phyloP scores from a whole-genome alignment of 495 filamentous ascomycete genomes.

The Penicillium pulvis region DNA sequence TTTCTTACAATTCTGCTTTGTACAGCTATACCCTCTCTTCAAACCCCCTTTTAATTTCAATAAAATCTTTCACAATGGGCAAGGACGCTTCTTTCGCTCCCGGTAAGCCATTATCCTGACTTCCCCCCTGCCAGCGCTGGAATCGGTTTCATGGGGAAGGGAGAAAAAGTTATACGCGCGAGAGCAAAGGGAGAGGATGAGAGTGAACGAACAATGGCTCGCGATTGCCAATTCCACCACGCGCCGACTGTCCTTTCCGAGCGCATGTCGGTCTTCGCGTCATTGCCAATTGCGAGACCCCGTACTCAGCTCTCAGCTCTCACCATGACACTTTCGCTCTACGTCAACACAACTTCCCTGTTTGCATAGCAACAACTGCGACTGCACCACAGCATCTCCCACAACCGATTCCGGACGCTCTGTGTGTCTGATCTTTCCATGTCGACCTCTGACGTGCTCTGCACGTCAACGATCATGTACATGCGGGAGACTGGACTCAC shows the following conservation, averaged over 20 bases:
- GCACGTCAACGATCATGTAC: conserved; percentile 25
- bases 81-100: conserved; percentile 47
- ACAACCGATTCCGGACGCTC: neutral
- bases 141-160: neutral
- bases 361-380: conserved; percentile 2
- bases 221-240: conserved; percentile 2
- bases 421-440: conserved; percentile 18
- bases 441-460: conserved; percentile 36
- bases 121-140: conserved; percentile 11
- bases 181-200: conserved; percentile 1
- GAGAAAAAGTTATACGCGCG: conserved; percentile 1
- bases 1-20: conserved; percentile 25
- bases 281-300: neutral
- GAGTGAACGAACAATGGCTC: neutral
- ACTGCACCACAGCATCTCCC: neutral
- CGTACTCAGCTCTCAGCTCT: neutral
- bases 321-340: neutral
- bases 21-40: conserved; percentile 37
- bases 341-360: neutral
- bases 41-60: conserved; percentile 19
- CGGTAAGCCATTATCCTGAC: conserved; percentile 35
- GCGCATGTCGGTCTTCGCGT: neutral
- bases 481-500: conserved; percentile 35
- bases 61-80: conserved; percentile 43
- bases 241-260: neutral